A percentile compares a stretch with the other conserved stretches of the same genome.
These are phyloP conservation scores for Zymoseptoria pseudotritici DNA, from an alignment of 2,329 filamentous ascomycete species.

Conservation along the genomic window DNA sequence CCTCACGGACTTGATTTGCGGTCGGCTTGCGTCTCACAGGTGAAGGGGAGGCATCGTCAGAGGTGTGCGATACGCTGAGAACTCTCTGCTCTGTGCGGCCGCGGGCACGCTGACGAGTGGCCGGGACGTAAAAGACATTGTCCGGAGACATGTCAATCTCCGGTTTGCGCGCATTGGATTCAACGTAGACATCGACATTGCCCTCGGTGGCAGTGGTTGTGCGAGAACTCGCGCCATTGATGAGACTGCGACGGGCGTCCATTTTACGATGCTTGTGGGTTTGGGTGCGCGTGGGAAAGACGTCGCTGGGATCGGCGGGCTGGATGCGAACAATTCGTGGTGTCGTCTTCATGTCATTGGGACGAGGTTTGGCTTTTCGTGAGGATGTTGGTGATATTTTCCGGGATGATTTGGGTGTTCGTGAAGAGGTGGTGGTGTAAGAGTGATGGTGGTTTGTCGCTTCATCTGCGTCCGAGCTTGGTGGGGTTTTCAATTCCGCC, in stretches of 20 bases:
- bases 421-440: conserved; percentile 27
- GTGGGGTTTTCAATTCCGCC: conserved; percentile 1
- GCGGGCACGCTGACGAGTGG: conserved; percentile 5
- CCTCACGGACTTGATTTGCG: conserved; percentile 49
- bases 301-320: conserved; percentile 52
- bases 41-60: background rate
- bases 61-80: background rate
- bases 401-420: conserved; percentile 72
- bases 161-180: conserved; percentile 68
- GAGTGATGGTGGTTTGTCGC: conserved; percentile 16
- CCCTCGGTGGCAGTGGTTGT: conserved; percentile 28
- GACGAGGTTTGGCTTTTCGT: conserved; percentile 43
- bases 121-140: conserved; percentile 62
- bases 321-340: conserved; percentile 48
- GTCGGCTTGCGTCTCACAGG: conserved; percentile 23
- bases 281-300: conserved; percentile 54
- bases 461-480: conserved; percentile 12
- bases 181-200: conserved; percentile 57
- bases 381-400: conserved; percentile 48
- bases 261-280: conserved; percentile 16
- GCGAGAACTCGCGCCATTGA: conserved; percentile 43
- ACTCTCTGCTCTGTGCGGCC: background rate
- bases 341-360: conserved; percentile 38
- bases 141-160: conserved; percentile 56
- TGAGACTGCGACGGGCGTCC: conserved; percentile 2